phyloP scores from a whole-genome alignment of 208 protist genomes.

The Porcisia deanei region DNA sequence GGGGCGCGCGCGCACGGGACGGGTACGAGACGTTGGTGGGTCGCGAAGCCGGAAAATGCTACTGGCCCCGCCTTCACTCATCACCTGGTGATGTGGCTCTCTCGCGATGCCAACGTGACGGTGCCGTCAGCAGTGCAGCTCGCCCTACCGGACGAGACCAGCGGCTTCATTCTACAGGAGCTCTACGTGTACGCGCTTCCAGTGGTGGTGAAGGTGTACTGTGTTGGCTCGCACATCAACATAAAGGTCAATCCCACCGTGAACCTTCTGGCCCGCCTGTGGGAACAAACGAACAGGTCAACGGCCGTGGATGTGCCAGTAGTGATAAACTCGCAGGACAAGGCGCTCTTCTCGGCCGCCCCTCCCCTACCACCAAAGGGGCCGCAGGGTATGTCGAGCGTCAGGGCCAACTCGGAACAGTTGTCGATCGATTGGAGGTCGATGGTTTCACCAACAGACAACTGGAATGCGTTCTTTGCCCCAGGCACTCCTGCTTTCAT shows the following conservation, averaged over 20 bases:
- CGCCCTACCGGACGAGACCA: constrained; percentile 40
- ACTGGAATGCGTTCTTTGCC: constrained; percentile 63
- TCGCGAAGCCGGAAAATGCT: constrained; percentile 78
- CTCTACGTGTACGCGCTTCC: constrained; percentile 60
- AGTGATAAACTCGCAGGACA: constrained; percentile 67
- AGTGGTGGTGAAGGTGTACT: constrained; percentile 89
- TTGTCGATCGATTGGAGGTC: constrained; percentile 15
- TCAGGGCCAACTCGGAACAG: not conserved
- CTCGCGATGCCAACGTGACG: constrained; percentile 7
- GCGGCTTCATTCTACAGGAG: constrained; percentile 73
- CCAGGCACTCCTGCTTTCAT: constrained; percentile 45
- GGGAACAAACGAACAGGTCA: constrained; percentile 15
- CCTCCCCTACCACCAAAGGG: not conserved
- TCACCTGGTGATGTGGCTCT: constrained; percentile 73
- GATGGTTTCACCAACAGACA: constrained; percentile 24
- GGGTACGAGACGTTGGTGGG: constrained; percentile 54
- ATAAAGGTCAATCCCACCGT: constrained; percentile 64
- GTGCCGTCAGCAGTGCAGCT: constrained; percentile 39
- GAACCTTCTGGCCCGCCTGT: constrained; percentile 42
- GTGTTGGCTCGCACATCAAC: constrained; percentile 50
- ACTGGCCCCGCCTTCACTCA: constrained; percentile 77
- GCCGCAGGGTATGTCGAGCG: not conserved
- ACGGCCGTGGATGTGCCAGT: constrained; percentile 39
- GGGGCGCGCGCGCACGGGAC: constrained; percentile 17
- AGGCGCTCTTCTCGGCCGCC: constrained; percentile 35